Base-by-base conservation (phyloP, 2,329 filamentous ascomycete genomes). In the Leptographium flavum region DNA sequence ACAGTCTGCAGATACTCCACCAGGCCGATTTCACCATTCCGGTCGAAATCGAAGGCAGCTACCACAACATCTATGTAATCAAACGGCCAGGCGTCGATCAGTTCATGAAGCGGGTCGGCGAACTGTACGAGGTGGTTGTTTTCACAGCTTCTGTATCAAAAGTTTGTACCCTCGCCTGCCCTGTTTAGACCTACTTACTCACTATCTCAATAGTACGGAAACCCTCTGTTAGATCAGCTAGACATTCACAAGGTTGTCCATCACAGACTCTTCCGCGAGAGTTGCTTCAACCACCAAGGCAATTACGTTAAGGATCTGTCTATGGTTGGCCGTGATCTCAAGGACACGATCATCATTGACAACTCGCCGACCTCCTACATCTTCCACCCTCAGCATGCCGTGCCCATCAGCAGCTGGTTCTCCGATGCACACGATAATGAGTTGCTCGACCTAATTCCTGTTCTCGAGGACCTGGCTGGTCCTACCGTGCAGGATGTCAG, bases 401-500 rank as follows among this genome's bases (percentile, higher is more conserved):
- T 98, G 42, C 92, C 92, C 23, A 98, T 98, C 68, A 95, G 88
- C 75, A 96, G 90, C 72, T 98, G 92, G 92, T 98, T 98, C 69
- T 95, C 88, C 54, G 92, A 98, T 66, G 92, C 92, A 50, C 92
- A 98, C 65, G 92, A 98, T 69, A 98, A 98, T 66, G 92, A 98
- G 72, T 74, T 98, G 50, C 73, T 98, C 58, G 92, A 98, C 62
- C 71, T 98, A 56, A 96, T 98, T 62, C 92, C 92, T 44, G 92
- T 98, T 56, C 86, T 98, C 54, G 92, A 98, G 72, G 92, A 98
- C 65, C 73, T 98, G 59, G 90, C 92, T 50, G 82, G 84, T 54
- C 65, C 80, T 49, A 84, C 90, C 61, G 92, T 98, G 50, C 78
- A 83, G 65, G 92, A 98, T 65, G 92, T 98, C 63, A 96, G 90